A percentile compares a stretch with the other conserved stretches of the same genome.
phyloP scores from a whole-genome alignment of 371 early-diverging fungal genomes.

The Syncephalastrum contaminatum region DNA sequence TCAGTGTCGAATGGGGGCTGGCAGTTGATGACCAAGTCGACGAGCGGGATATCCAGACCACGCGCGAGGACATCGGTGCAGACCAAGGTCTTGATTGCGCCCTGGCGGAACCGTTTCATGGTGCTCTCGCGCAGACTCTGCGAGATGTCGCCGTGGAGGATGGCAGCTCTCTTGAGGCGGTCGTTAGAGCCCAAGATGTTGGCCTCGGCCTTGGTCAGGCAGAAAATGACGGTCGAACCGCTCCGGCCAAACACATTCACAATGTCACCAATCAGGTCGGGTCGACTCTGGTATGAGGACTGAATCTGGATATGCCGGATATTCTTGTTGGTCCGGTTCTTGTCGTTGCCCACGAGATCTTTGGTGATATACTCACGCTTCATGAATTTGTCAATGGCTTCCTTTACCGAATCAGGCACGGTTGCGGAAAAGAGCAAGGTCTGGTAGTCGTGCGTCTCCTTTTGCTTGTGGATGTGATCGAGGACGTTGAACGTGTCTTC shows the following conservation, averaged over 20 bases:
- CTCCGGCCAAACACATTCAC: slow-evolving; percentile 78
- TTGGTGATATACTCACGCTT: slow-evolving; percentile 78
- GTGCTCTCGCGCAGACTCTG: slow-evolving; percentile 87
- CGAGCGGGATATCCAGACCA: slow-evolving; percentile 97
- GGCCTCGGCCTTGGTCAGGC: slow-evolving; percentile 89
- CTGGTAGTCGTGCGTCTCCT: slow-evolving; percentile 70
- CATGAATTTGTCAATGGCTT: slow-evolving; percentile 83
- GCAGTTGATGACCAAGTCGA: slow-evolving; percentile 96
- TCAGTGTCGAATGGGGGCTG: slow-evolving; percentile 95
- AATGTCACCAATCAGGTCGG: slow-evolving; percentile 84
- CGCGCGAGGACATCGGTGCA: slow-evolving; percentile 96
- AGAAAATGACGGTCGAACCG: slow-evolving; percentile 90
- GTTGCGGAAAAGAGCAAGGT: slow-evolving; percentile 89
- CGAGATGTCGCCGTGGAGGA: slow-evolving; percentile 93
- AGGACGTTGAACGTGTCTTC: slow-evolving; percentile 90
- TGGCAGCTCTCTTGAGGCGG: slow-evolving; percentile 77
- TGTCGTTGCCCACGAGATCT: slow-evolving; percentile 76
- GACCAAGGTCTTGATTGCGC: slow-evolving; percentile 81
- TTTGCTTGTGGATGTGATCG: slow-evolving; percentile 74
- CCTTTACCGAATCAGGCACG: slow-evolving; percentile 81
- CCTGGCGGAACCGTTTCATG: slow-evolving; percentile 87
- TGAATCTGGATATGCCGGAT: slow-evolving; percentile 83
- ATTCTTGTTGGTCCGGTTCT: slow-evolving; percentile 76
- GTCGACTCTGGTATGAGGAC: slow-evolving; percentile 74
- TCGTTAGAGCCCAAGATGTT: slow-evolving; percentile 84